Evolutionary conservation across 805 yeast species (phyloP).

Genomic region (Clavispora fructus): DNA sequence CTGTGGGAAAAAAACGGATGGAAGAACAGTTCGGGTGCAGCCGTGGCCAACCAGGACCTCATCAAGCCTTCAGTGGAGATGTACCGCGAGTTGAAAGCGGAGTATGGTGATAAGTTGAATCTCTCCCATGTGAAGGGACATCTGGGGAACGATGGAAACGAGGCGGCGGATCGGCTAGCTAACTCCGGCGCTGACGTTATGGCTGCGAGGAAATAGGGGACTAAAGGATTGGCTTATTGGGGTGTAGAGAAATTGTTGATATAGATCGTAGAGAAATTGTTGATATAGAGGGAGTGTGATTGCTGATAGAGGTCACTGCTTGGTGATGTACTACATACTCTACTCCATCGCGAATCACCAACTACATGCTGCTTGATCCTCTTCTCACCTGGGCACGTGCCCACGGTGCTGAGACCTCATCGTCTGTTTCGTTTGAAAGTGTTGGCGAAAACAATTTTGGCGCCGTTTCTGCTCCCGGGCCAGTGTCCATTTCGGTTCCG

Average conservation of each 20-base stretch:
- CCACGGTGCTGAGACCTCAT: conserved; percentile 21
- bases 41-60: conserved; percentile 50
- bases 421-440: conserved; percentile 18
- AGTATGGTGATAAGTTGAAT: conserved; percentile 34
- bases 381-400: conserved; percentile 28
- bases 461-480: conserved; percentile 14
- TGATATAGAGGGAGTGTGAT: too few species aligned
- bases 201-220: neutral
- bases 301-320: too few species aligned
- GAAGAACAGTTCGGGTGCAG: conserved; percentile 36
- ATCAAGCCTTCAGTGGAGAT: conserved; percentile 29
- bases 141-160: conserved; percentile 64
- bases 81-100: conserved; percentile 29
- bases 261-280: too few species aligned
- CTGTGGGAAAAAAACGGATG: conserved; percentile 59
- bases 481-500: conserved; percentile 7
- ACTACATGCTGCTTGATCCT: conserved; percentile 3
- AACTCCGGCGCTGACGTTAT: conserved; percentile 47
- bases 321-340: neutral
- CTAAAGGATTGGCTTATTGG: neutral
- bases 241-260: too few species aligned
- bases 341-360: neutral
- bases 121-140: conserved; percentile 72
- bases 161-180: conserved; percentile 71
- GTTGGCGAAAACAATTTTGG: conserved; percentile 21